These are phyloP conservation scores for Coniferiporia weirii DNA, from an alignment of 1,284 basidiomycete species.

Conservation along the genomic window DNA sequence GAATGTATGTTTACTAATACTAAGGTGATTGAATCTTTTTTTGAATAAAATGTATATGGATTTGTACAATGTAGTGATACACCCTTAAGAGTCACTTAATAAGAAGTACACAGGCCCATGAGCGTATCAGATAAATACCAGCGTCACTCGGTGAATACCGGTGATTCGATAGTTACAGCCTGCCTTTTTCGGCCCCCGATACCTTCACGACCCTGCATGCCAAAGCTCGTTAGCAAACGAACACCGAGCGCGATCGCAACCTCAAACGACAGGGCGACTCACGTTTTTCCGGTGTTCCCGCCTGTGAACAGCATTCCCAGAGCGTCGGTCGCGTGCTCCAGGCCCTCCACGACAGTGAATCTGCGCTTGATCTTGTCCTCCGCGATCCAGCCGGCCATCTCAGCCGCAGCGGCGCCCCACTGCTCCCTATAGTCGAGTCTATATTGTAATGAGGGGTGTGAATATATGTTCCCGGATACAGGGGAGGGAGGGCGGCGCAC, in stretches of 20 bases:
- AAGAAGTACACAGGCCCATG: too few species aligned
- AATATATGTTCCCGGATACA: neutral
- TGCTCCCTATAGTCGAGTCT: slow-evolving; percentile 64
- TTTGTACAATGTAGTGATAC: too few species aligned
- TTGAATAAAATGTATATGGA: too few species aligned
- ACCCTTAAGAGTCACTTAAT: too few species aligned
- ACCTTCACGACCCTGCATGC: slow-evolving; percentile 4
- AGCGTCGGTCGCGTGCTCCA: slow-evolving; percentile 66
- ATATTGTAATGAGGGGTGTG: neutral
- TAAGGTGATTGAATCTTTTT: too few species aligned
- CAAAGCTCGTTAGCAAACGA: neutral
- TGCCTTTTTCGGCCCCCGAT: neutral
- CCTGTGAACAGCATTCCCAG: slow-evolving; percentile 71
- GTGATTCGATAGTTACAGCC: too few species aligned
- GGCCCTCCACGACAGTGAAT: slow-evolving; percentile 73
- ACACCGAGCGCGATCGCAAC: too few species aligned
- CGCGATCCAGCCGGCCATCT: slow-evolving; percentile 49
- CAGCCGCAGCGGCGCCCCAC: slow-evolving; percentile 48
- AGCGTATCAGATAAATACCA: too few species aligned
- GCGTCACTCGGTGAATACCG: too few species aligned
- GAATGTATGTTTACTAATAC: too few species aligned
- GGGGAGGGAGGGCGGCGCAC: slow-evolving; percentile 33
- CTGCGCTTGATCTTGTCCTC: slow-evolving; percentile 78
- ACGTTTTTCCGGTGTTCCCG: slow-evolving; percentile 82
- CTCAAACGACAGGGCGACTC: slow-evolving; percentile 25